Evolutionary conservation across 2,329 filamentous ascomycete genomes (phyloP).

Genomic region (Talaromyces rugulosus): DNA sequence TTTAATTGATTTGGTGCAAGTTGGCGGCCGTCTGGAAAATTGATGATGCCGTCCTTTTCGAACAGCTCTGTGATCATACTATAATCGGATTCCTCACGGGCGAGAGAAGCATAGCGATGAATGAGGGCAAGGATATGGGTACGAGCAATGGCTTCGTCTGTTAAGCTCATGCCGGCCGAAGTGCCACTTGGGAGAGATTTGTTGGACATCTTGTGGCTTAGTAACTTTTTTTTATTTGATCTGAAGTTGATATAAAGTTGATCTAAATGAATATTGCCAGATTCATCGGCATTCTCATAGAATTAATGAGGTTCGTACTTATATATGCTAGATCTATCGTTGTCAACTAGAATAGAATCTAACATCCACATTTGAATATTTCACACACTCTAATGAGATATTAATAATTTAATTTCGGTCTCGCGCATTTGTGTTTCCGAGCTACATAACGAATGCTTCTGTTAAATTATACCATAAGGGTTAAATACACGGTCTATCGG

Average conservation of each 20-base stretch:
- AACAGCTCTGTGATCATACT: neutral
- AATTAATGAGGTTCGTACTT: neutral
- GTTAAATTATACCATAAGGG: neutral
- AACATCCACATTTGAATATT: neutral
- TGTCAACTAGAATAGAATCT: neutral
- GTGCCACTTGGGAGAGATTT: neutral
- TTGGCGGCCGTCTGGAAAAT: neutral
- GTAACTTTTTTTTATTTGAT: neutral
- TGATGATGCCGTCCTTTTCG: neutral
- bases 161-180: neutral
- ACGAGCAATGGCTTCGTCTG: neutral
- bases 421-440: neutral
- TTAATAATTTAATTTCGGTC: neutral
- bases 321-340: neutral
- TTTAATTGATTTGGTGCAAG: neutral
- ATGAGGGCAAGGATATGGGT: neutral
- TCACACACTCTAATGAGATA: neutral
- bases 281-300: no score
- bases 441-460: neutral
- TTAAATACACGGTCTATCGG: neutral
- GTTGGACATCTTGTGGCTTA: neutral
- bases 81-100: neutral
- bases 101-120: neutral
- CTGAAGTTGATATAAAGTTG: neutral
- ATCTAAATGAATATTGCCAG: no score